Conservation (phyloP, 1,284 basidiomycete species). For the Fomitopsis pinicola region DNA sequence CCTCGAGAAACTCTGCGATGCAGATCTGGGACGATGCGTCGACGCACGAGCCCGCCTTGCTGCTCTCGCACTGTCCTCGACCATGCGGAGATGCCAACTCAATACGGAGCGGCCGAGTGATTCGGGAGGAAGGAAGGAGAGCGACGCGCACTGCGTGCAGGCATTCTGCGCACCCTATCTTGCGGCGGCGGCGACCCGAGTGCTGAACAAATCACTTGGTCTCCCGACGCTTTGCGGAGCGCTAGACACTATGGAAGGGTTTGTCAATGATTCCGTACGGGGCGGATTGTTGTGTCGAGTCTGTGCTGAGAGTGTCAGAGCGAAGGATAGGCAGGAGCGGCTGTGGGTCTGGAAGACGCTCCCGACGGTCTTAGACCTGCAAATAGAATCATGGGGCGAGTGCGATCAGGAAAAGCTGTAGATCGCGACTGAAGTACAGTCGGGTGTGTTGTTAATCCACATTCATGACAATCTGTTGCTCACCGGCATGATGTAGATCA, state of each 20-base stretch:
- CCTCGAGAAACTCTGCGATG: not conserved
- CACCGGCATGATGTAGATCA: too few relatives aligned
- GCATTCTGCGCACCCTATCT: not conserved
- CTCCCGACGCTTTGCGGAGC: not conserved
- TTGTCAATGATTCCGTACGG: not conserved
- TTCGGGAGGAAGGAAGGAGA: not conserved
- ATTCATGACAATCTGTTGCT: too few relatives aligned
- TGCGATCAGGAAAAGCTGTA: not conserved
- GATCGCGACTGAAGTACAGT: too few relatives aligned
- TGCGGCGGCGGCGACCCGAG: not conserved
- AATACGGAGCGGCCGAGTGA: not conserved
- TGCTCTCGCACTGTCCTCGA: not conserved
- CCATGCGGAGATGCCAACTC: not conserved
- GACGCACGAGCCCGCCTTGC: not conserved
- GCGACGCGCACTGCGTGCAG: not conserved
- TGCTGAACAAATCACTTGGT: not conserved
- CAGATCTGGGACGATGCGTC: conserved; percentile 5
- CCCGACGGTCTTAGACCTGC: not conserved
- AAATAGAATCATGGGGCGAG: not conserved
- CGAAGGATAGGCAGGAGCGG: not conserved
- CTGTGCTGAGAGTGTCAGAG: not conserved
- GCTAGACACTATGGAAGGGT: not conserved
- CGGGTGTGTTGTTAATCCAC: not conserved
- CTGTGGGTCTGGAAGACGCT: not conserved
- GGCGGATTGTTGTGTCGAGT: not conserved